Evolutionary conservation across 192 early-diverging fungal genomes (phyloP).

Genomic region (Gigaspora rosea): DNA sequence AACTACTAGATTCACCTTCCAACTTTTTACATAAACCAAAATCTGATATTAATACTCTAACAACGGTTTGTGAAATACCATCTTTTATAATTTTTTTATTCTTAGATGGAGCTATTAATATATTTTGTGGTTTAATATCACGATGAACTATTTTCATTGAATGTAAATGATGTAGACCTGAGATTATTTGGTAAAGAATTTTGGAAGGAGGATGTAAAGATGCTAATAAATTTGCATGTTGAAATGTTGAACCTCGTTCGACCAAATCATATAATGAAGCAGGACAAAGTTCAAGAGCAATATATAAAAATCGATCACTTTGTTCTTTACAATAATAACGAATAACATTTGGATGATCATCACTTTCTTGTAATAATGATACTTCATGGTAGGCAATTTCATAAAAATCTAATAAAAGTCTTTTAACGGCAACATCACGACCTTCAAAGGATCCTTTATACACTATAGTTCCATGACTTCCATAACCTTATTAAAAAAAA

Average conservation of each 20-base stretch:
- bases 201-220: conserved; percentile 64
- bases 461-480: conserved; percentile 96
- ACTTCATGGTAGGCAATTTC: conserved; percentile 96
- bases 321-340: conserved; percentile 93
- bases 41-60: conserved; percentile 89
- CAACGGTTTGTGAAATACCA: conserved; percentile 36
- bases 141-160: conserved; percentile 95
- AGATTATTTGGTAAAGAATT: conserved; percentile 81
- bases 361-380: conserved; percentile 85
- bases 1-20: conserved; percentile 90
- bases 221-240: conserved; percentile 48
- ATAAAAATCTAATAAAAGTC: conserved; percentile 93
- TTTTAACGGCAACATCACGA: conserved; percentile 90
- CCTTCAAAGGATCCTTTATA: conserved; percentile 93
- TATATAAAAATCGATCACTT: conserved; percentile 90
- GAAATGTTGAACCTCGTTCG: conserved; percentile 54
- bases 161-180: conserved; percentile 88
- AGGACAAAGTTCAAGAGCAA: conserved; percentile 93
- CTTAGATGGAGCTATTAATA: conserved; percentile 64
- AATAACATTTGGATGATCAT: conserved; percentile 94
- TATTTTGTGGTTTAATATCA: conserved; percentile 97
- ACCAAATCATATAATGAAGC: conserved; percentile 89
- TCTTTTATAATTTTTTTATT: conserved; percentile 36
- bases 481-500: conserved; percentile 66
- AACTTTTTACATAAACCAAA: conserved; percentile 96